These are phyloP conservation scores for Fonsecaea erecta DNA, from an alignment of 2,329 filamentous ascomycete species.

Conservation along the genomic window DNA sequence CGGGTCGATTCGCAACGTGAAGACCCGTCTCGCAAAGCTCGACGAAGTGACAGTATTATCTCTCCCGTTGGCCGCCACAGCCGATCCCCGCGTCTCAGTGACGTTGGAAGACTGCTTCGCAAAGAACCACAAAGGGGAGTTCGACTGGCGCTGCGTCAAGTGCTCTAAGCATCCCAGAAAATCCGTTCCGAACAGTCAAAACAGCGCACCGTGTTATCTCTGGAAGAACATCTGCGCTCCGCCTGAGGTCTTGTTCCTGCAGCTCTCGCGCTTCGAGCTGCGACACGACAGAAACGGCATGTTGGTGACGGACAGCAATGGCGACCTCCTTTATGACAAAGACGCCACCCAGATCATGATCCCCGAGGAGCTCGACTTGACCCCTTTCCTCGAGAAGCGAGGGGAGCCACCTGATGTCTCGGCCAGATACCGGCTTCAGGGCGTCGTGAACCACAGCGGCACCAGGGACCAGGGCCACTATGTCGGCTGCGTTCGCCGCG, in stretches of 20 bases:
- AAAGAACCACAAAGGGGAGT: not conserved
- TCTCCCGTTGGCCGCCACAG: not conserved
- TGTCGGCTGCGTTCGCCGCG: constrained; percentile 1
- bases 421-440: constrained; percentile 26
- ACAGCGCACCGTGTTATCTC: not conserved
- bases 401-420: constrained; percentile 3
- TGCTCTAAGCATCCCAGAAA: no score
- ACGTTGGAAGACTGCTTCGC: constrained; percentile 8
- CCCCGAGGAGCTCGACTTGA: constrained; percentile 20
- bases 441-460: constrained; percentile 21
- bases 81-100: not conserved
- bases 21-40: not conserved
- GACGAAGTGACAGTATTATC: not conserved
- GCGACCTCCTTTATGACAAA: not conserved
- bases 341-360: constrained; percentile 15
- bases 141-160: not conserved
- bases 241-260: constrained; percentile 30
- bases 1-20: not conserved
- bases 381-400: constrained; percentile 19
- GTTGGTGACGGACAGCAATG: not conserved
- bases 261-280: constrained; percentile 16
- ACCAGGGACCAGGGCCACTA: constrained; percentile 22
- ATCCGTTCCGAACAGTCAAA: not conserved
- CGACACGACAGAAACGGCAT: not conserved
- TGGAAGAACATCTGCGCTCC: constrained; percentile 11